Percentiles rank a stretch among this genome's conserved stretches.
Conservation (phyloP, 257 asterid species). For the Coffea canephora region DNA sequence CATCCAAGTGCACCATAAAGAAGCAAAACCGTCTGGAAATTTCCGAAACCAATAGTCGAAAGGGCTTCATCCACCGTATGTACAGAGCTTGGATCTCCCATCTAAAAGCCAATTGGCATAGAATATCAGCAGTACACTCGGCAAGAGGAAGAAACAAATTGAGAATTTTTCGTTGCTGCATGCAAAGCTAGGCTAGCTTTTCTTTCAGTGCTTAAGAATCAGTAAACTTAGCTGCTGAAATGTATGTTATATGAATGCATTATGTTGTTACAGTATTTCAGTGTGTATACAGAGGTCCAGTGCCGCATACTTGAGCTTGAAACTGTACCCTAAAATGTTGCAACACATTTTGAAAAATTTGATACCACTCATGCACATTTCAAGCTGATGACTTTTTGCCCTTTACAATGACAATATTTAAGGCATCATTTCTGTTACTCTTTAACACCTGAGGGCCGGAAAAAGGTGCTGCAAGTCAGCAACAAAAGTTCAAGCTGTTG, state of each 20-base stretch:
- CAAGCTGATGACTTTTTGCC: not conserved
- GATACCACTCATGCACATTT: not conserved
- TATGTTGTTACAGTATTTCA: not conserved
- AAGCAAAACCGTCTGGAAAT: conserved; percentile 57
- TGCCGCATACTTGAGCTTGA: not conserved
- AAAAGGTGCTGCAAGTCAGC: not conserved
- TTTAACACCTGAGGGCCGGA: not conserved
- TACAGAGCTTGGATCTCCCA: conserved; percentile 46
- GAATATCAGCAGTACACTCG: not conserved
- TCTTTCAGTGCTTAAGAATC: not conserved
- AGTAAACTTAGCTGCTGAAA: too few species aligned
- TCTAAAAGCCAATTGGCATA: conserved; percentile 25
- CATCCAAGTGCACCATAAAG: conserved; percentile 71
- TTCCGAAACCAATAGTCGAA: conserved; percentile 61
- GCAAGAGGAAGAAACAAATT: not conserved
- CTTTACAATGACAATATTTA: not conserved
- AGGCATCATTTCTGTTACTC: not conserved
- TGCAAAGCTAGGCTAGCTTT: not conserved
- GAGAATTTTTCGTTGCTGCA: not conserved
- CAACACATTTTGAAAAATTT: not conserved
- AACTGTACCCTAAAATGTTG: not conserved
- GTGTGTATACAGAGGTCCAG: not conserved
- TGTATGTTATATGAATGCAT: not conserved
- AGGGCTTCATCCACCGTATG: conserved; percentile 76
- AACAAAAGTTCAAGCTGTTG: not conserved